These are phyloP conservation scores for Eleusine indica DNA, from an alignment of 176 grass and related monocot genomes.

Conservation along the genomic window DNA sequence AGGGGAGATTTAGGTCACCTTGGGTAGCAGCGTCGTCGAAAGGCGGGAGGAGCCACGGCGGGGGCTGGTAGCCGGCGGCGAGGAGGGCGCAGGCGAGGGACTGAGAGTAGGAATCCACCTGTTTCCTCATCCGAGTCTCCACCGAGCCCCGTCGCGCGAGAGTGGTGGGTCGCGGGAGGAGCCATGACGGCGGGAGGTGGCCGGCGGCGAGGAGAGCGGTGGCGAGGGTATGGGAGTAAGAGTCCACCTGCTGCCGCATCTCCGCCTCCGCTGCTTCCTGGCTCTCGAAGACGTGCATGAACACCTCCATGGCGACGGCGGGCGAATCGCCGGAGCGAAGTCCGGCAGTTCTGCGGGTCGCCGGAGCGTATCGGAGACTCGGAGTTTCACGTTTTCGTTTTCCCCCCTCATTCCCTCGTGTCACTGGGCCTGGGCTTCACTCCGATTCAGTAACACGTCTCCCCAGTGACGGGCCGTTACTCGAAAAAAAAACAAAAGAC, in stretches of 20 bases:
- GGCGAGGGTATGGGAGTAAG: constrained; percentile 53
- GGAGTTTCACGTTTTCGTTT: too few relatives aligned
- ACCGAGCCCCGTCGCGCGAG: background rate
- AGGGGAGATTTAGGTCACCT: background rate
- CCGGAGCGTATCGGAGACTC: too few relatives aligned
- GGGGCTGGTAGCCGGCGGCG: constrained; percentile 33
- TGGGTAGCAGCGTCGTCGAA: background rate
- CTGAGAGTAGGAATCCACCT: constrained; percentile 45
- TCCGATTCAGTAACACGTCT: too few relatives aligned
- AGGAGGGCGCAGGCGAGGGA: constrained; percentile 46
- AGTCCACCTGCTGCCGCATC: constrained; percentile 49
- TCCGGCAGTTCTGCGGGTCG: background rate
- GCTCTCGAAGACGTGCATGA: constrained; percentile 64
- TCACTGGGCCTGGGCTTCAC: too few relatives aligned
- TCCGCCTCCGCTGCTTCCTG: constrained; percentile 47
- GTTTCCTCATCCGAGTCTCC: constrained; percentile 36
- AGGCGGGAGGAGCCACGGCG: constrained; percentile 34
- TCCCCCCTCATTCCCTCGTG: too few relatives aligned
- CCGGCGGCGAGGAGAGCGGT: constrained; percentile 52
- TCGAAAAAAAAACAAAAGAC: too few relatives aligned
- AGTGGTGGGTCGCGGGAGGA: background rate
- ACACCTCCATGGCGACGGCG: constrained; percentile 52
- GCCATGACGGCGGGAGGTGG: constrained; percentile 47
- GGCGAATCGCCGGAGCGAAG: background rate
- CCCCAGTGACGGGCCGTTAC: too few relatives aligned